These are phyloP conservation scores for Epichloe glyceriae DNA, from an alignment of 2,329 filamentous ascomycete species.

Conservation along the genomic window DNA sequence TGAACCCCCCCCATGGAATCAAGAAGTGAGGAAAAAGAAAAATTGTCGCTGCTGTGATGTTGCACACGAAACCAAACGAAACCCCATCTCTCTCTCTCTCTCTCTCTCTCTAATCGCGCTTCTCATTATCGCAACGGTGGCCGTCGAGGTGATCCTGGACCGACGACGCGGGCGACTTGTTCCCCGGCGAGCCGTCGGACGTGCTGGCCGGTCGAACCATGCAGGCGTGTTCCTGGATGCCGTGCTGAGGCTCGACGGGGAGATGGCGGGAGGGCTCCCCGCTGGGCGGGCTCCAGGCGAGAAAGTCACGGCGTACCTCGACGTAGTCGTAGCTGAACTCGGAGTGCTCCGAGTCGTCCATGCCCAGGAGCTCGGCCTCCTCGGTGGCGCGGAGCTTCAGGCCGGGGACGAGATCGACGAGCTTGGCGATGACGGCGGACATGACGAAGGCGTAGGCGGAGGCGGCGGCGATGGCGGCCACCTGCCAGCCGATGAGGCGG, in stretches of 20 bases:
- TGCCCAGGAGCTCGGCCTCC: slow-evolving; percentile 72
- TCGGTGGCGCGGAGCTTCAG: slow-evolving; percentile 69
- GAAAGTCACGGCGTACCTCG: slow-evolving; percentile 76
- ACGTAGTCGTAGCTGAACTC: slow-evolving; percentile 88
- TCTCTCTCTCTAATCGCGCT: slow-evolving; percentile 1
- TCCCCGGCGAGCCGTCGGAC: slow-evolving; percentile 8
- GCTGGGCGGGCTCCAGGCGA: slow-evolving; percentile 72
- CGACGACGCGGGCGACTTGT: slow-evolving; percentile 8
- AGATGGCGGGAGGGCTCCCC: slow-evolving; percentile 44
- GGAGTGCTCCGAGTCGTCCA: slow-evolving; percentile 83
- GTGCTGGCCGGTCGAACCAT: slow-evolving; percentile 20
- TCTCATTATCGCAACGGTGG: background rate
- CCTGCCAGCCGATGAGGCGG: slow-evolving; percentile 63
- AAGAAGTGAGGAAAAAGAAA: background rate
- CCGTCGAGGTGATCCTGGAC: slow-evolving; percentile 4
- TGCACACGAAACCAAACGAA: background rate
- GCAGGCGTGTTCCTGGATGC: slow-evolving; percentile 51
- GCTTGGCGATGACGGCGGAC: slow-evolving; percentile 59
- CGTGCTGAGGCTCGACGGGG: slow-evolving; percentile 52
- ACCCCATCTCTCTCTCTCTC: background rate
- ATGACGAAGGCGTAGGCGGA: slow-evolving; percentile 60
- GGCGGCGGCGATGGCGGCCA: slow-evolving; percentile 59
- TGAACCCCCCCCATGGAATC: background rate
- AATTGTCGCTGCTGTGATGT: background rate
- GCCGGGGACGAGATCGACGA: slow-evolving; percentile 63